Conservation (phyloP, 2,329 filamentous ascomycete species). For the Nemania diffusa region DNA sequence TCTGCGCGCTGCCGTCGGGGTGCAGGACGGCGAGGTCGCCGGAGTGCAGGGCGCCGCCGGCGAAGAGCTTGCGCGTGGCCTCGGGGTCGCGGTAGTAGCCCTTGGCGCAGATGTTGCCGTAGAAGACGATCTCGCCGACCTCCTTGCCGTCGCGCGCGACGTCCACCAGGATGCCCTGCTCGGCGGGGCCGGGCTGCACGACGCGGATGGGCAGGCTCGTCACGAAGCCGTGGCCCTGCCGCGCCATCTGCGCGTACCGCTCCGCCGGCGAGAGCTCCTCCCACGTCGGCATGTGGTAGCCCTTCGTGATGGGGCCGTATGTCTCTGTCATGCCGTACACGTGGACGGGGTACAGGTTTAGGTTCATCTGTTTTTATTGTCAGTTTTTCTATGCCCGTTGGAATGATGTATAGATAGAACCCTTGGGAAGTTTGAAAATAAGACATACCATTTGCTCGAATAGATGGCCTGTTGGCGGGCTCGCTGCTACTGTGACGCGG, state of each 20-base stretch:
- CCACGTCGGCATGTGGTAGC: constrained; percentile 89
- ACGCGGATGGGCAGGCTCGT: constrained; percentile 80
- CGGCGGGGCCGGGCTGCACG: constrained; percentile 79
- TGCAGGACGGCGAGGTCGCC: constrained; percentile 96
- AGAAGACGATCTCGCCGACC: constrained; percentile 86
- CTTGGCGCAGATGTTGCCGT: constrained; percentile 90
- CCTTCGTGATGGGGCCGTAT: constrained; percentile 95
- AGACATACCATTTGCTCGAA: constrained; percentile 86
- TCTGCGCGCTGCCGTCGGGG: constrained; percentile 88
- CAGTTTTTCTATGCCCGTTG: not conserved
- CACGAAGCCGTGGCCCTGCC: constrained; percentile 92
- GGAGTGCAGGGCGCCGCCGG: constrained; percentile 85
- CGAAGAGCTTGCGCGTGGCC: constrained; percentile 87
- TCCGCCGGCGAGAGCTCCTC: constrained; percentile 77
- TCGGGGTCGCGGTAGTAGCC: constrained; percentile 92
- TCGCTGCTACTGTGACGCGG: constrained; percentile 90
- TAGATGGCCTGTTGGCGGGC: constrained; percentile 86
- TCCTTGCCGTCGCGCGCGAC: constrained; percentile 77
- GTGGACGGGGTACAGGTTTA: constrained; percentile 92
- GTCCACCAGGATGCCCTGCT: constrained; percentile 68
- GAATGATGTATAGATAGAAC: not conserved
- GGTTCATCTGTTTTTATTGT: constrained; percentile 46
- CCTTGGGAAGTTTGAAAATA: not conserved
- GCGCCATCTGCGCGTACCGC: constrained; percentile 88
- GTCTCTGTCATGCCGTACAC: constrained; percentile 92